A percentile compares a stretch with the other conserved stretches of the same genome.
Evolutionary conservation across 768 basidiomycete genomes (phyloP).

Genomic region (Solioccasus polychromus): DNA sequence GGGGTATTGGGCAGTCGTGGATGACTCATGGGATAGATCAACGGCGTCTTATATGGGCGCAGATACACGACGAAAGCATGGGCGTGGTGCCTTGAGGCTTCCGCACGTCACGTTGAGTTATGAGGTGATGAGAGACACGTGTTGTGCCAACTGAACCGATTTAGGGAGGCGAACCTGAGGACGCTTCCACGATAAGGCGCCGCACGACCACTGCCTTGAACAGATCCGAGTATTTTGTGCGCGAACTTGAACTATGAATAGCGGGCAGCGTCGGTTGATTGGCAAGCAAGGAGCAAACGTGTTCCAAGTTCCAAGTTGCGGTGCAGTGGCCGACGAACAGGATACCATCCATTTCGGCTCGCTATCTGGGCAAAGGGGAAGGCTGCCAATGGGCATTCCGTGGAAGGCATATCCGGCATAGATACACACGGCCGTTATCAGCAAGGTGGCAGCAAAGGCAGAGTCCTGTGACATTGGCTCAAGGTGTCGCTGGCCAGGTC

Average conservation of each 20-base stretch:
- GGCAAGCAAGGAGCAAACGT: background rate
- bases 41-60: constrained; percentile 32
- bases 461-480: too few relatives aligned
- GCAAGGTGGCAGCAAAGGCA: too few relatives aligned
- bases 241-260: constrained; percentile 3
- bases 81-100: constrained; percentile 32
- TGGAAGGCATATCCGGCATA: background rate
- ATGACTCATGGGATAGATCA: constrained; percentile 16
- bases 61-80: constrained; percentile 24
- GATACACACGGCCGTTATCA: background rate
- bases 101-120: constrained; percentile 20
- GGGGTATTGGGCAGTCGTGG: constrained; percentile 20
- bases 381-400: too few relatives aligned
- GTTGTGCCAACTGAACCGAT: constrained; percentile 8
- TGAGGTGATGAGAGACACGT: constrained; percentile 20
- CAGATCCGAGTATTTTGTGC: constrained; percentile 1
- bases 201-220: constrained; percentile 15
- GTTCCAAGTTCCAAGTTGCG: constrained; percentile 5
- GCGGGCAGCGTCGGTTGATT: background rate
- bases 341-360: background rate
- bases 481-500: too few relatives aligned
- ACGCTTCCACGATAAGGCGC: constrained; percentile 12
- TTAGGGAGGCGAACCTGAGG: constrained; percentile 8
- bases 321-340: background rate
- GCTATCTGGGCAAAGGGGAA: constrained; percentile 6